A percentile compares a stretch with the other conserved stretches of the same genome.
These are phyloP conservation scores for Polysphondylium violaceum DNA, from an alignment of 78 protist species.

Conservation along the genomic window DNA sequence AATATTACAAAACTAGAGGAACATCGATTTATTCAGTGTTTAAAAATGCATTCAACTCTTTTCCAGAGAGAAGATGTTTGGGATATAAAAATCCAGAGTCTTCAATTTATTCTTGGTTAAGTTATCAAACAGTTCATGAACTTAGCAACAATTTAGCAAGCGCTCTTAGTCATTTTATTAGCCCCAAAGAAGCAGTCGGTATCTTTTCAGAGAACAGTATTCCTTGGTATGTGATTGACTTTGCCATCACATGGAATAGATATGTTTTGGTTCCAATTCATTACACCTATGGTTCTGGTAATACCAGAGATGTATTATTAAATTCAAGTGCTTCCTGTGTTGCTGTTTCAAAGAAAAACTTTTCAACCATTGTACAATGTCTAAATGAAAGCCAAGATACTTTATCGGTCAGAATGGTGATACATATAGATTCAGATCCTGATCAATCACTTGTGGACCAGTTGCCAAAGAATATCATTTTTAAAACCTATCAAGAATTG, in stretches of 20 bases:
- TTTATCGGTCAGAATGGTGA: no score
- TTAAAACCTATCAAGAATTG: slow-evolving; percentile 31
- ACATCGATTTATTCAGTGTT: no score
- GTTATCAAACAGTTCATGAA: not conserved
- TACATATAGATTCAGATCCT: no score
- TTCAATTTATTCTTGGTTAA: no score
- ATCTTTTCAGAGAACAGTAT: not conserved
- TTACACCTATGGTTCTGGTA: not conserved
- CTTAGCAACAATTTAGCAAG: not conserved
- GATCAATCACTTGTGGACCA: not conserved
- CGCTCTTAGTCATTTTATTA: not conserved
- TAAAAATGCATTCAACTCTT: not conserved
- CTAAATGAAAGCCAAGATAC: not conserved
- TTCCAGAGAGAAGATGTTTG: not conserved
- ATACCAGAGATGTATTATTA: not conserved
- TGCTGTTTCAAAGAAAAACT: not conserved
- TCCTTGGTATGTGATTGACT: not conserved
- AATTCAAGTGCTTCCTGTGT: not conserved
- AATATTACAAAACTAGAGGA: no score
- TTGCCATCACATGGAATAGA: not conserved
- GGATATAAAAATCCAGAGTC: not conserved
- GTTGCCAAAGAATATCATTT: not conserved
- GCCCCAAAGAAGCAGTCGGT: not conserved
- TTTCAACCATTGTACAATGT: not conserved
- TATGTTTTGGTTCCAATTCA: not conserved